Conservation (phyloP, 306 rosid species). For the Glycyrrhiza uralensis region DNA sequence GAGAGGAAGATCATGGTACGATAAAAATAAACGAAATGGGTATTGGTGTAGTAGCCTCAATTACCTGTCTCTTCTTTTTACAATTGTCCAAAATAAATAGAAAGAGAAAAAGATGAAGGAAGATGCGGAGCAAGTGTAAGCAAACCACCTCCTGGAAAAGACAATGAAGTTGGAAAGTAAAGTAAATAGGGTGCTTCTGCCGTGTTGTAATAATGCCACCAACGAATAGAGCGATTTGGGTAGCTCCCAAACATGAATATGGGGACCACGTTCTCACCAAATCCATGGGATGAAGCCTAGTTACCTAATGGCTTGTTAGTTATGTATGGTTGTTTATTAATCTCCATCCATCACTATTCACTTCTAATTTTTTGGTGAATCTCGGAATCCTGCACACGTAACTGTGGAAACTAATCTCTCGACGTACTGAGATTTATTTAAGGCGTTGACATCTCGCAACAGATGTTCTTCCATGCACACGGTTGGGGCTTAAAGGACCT, state of each 20-base stretch:
- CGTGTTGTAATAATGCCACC: constrained; percentile 19
- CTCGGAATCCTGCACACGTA: too few relatives aligned
- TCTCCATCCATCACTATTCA: not conserved
- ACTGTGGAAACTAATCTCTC: too few relatives aligned
- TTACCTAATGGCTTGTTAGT: constrained; percentile 14
- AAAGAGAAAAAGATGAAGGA: not conserved
- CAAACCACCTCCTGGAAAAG: not conserved
- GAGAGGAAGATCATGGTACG: not conserved
- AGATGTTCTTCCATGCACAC: too few relatives aligned
- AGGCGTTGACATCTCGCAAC: too few relatives aligned
- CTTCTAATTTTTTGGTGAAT: not conserved
- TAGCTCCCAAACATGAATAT: constrained; percentile 6
- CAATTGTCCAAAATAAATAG: constrained; percentile 1
- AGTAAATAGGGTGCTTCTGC: not conserved
- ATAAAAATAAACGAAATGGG: not conserved
- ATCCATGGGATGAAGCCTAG: constrained; percentile 3
- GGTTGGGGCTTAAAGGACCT: too few relatives aligned
- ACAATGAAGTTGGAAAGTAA: not conserved
- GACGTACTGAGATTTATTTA: too few relatives aligned
- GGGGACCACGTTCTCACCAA: constrained; percentile 38
- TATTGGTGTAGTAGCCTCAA: not conserved
- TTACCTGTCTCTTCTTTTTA: too few relatives aligned
- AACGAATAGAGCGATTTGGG: constrained; percentile 9
- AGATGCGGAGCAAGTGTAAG: not conserved
- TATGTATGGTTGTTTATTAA: constrained; percentile 5